Base-by-base conservation (phyloP, 345 rosid genomes). In the Rhodomyrtus tomentosa region DNA sequence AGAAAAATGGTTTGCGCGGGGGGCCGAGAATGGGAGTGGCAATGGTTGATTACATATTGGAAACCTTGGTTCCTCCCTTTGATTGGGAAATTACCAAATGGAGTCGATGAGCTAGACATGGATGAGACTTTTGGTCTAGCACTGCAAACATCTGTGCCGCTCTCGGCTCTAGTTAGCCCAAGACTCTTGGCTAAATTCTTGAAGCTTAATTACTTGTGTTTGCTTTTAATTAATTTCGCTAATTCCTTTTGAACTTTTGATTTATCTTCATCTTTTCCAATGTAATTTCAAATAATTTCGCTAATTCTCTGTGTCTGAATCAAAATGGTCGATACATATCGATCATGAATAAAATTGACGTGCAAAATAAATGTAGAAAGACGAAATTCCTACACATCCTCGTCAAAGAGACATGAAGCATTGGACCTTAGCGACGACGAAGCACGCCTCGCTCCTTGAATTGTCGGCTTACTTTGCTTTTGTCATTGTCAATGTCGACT, bases 1-100 rank as follows among this genome's bases (percentile, higher is more conserved):
- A 92, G 93, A 6, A 82, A 93, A 76, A 89, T 94, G 81, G 90
- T 92, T 22, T 93, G 94, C 82, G 93, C 91, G 0, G 93, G 96
- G 80, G 86, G n/a, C n/a, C 91, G 10, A 90, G 93, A 86, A 90
- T 92, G 92, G 95, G 92, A 22, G 87, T 90, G 18, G 80, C 89
- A 73, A 73, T 92, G 5, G 93, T 91, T 52, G 93, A 91, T 86
- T 92, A 89, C 83, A 87, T 92, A 7, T 84, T 92, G 56, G 95
- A 92, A 16, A 86, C 93, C 1, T 27, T 93, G 85, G 88, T 93
- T 0, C 94, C 92, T 85, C 87, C 93, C 25, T 92, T 92, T 55
- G 94, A 92, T 10, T 93, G 96, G 96, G 96, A 84, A 82, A 38
- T 50, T 91, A 59, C 91, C 93, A 1, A 4, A 84, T 12, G 91